These are phyloP conservation scores for Cordyceps fumosorosea DNA, from an alignment of 2,329 filamentous ascomycete genomes.

Conservation along the genomic window DNA sequence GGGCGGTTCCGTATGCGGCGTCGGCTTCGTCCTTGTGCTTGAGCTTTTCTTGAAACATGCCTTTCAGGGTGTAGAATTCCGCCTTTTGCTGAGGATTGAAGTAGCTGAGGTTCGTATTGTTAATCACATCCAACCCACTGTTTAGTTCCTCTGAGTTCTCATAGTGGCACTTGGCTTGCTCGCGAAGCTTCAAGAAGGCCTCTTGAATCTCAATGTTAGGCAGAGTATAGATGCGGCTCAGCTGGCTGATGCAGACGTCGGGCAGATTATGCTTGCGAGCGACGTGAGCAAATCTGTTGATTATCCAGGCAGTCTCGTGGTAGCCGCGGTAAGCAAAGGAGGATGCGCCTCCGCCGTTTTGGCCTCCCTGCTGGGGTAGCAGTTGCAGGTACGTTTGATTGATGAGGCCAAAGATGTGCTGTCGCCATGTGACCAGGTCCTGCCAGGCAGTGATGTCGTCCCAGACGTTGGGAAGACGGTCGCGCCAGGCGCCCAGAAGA, in stretches of 20 bases:
- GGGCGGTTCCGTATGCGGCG: conserved; percentile 84
- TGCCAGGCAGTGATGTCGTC: conserved; percentile 99
- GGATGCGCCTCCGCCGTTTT: conserved; percentile 80
- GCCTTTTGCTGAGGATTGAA: conserved; percentile 95
- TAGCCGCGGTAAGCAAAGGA: conserved; percentile 90
- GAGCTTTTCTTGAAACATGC: conserved; percentile 97
- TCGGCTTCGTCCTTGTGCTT: conserved; percentile 87
- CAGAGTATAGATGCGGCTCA: conserved; percentile 95
- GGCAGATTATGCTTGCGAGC: conserved; percentile 94
- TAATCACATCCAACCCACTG: conserved; percentile 93
- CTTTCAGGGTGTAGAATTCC: conserved; percentile 98
- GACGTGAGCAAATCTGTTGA: conserved; percentile 97
- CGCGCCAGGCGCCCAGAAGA: conserved; percentile 88
- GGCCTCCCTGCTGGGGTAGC: conserved; percentile 65
- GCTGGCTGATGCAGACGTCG: conserved; percentile 93
- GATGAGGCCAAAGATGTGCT: conserved; percentile 97
- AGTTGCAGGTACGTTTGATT: conserved; percentile 88
- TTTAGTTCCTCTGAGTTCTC: conserved; percentile 90
- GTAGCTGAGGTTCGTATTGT: conserved; percentile 98
- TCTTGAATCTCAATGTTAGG: conserved; percentile 99
- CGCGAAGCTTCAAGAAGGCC: conserved; percentile 94
- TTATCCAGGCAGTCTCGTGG: conserved; percentile 99
- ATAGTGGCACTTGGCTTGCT: conserved; percentile 98
- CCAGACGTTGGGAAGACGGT: conserved; percentile 94
- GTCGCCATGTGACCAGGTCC: conserved; percentile 97